A percentile compares a stretch with the other conserved stretches of the same genome.
Conservation (phyloP, 257 asterid species). For the Nicotiana noctiflora region DNA sequence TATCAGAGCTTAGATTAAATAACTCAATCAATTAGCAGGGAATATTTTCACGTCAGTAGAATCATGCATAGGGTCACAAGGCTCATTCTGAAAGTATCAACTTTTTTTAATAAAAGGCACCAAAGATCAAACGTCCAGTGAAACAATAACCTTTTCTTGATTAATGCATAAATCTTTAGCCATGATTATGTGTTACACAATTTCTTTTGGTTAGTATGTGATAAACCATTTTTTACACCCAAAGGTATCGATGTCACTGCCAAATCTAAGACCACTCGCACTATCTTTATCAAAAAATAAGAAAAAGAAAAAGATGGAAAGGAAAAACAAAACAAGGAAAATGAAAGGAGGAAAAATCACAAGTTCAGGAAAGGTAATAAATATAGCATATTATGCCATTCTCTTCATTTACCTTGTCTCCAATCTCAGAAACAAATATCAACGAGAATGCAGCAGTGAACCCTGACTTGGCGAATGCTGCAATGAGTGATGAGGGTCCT, state of each 20-base stretch:
- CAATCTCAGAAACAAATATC: constrained; percentile 90
- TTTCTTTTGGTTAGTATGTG: not conserved
- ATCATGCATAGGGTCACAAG: not conserved
- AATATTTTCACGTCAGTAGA: not conserved
- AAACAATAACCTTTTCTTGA: too few relatives aligned
- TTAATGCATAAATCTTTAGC: not conserved
- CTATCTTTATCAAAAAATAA: not conserved
- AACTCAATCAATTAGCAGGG: not conserved
- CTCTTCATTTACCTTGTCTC: constrained; percentile 67
- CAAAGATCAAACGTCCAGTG: too few relatives aligned
- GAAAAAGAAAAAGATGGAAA: not conserved
- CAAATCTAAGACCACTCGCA: not conserved
- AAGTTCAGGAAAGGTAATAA: not conserved
- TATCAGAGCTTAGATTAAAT: not conserved
- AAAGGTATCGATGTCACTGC: not conserved
- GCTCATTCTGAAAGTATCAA: not conserved
- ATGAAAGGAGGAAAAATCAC: not conserved
- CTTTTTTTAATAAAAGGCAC: not conserved
- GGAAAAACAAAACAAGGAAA: not conserved
- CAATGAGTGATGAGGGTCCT: constrained; percentile 57
- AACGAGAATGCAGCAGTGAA: constrained; percentile 90
- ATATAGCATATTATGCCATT: not conserved
- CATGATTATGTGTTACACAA: not conserved
- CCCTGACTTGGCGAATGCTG: constrained; percentile 79
- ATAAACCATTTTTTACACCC: not conserved